Percentiles rank a stretch among this genome's conserved stretches.
These are phyloP conservation scores for Maudiozyma pseudohumilis DNA, from an alignment of 805 yeast genomes.

Conservation along the genomic window DNA sequence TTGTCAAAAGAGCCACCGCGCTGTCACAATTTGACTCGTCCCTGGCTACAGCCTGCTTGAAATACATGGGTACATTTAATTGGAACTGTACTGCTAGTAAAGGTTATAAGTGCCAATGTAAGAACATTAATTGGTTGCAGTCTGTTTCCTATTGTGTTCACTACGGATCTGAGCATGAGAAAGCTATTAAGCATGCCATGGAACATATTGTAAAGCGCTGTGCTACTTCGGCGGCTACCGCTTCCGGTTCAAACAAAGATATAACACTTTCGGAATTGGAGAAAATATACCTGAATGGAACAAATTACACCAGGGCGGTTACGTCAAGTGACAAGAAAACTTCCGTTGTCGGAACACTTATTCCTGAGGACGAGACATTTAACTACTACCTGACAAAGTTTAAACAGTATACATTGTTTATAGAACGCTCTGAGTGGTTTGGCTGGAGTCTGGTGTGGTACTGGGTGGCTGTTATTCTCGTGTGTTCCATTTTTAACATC, in stretches of 20 bases:
- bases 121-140: constrained; percentile 36
- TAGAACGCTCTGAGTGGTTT: constrained; percentile 32
- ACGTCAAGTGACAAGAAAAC: constrained; percentile 15
- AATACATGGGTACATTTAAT: constrained; percentile 31
- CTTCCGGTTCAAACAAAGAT: not conserved
- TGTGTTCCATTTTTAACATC: constrained; percentile 27
- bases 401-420: constrained; percentile 31
- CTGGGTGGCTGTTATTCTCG: constrained; percentile 30
- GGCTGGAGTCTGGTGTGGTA: constrained; percentile 40
- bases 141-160: constrained; percentile 36
- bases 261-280: constrained; percentile 4
- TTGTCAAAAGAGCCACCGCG: not conserved
- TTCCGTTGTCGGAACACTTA: constrained; percentile 28
- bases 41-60: constrained; percentile 3
- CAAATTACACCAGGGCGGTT: constrained; percentile 27
- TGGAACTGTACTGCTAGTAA: constrained; percentile 37
- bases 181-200: constrained; percentile 32
- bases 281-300: constrained; percentile 32
- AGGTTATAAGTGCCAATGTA: constrained; percentile 34
- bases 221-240: constrained; percentile 14
- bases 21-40: constrained; percentile 1
- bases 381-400: constrained; percentile 29
- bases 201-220: constrained; percentile 30
- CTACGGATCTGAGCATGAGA: constrained; percentile 24
- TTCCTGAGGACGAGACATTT: constrained; percentile 26